Conservation (phyloP, 2,329 filamentous ascomycete genomes). For the Neonectria neomacrospora region DNA sequence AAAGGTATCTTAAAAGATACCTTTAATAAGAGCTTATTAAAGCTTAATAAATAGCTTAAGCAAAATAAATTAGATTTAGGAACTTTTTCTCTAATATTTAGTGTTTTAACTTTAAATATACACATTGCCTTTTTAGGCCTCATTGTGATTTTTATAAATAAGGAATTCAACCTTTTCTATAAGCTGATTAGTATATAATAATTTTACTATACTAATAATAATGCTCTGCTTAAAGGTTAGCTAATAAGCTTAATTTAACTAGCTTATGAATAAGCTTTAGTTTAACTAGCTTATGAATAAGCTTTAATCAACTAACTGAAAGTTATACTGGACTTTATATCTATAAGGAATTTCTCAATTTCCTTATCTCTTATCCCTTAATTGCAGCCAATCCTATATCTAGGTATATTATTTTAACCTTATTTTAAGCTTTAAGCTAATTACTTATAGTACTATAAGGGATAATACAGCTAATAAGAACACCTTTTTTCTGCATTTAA, state of each 20-base stretch:
- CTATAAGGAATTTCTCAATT: too few species aligned
- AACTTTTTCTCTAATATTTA: neutral
- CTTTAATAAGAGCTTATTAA: neutral
- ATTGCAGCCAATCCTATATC: too few species aligned
- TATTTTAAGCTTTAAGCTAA: too few species aligned
- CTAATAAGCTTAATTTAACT: neutral
- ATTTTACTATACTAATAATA: too few species aligned
- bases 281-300: too few species aligned
- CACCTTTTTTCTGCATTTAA: neutral
- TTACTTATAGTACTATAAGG: neutral
- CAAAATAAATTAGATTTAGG: too few species aligned
- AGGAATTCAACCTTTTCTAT: neutral
- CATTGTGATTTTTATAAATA: neutral
- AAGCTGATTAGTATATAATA: neutral
- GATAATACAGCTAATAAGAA: neutral
- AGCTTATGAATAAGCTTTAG: too few species aligned
- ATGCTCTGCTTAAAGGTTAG: neutral
- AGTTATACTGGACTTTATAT: too few species aligned
- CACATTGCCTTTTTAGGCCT: neutral
- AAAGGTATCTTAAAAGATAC: neutral
- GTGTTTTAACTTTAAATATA: neutral
- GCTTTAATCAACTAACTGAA: too few species aligned
- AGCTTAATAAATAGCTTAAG: neutral
- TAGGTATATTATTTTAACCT: too few species aligned
- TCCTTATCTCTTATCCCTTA: too few species aligned